These are phyloP conservation scores for Oehlia diaphana DNA, from an alignment of 192 early-diverging fungal genomes.

Conservation along the genomic window DNA sequence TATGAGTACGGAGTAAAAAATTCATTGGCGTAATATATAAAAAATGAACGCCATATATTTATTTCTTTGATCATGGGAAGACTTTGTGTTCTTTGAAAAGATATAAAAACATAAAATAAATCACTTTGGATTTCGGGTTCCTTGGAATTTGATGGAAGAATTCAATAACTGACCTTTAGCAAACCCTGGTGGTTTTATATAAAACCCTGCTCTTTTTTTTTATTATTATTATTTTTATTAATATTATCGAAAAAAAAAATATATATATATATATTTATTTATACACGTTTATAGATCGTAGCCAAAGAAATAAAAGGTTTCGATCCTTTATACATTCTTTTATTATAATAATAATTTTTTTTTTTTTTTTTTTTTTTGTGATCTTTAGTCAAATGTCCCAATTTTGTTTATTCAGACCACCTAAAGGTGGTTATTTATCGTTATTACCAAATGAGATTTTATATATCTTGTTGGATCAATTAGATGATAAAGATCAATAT, in stretches of 20 bases:
- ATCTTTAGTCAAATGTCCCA: background rate
- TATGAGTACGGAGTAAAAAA: too few species aligned
- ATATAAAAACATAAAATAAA: background rate
- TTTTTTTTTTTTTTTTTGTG: too few species aligned
- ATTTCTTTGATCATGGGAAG: too few species aligned
- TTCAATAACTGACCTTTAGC: background rate
- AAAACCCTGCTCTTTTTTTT: background rate
- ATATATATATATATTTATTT: background rate
- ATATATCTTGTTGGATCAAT: background rate
- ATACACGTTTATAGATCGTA: background rate
- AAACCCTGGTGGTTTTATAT: background rate
- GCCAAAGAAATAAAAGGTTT: too few species aligned
- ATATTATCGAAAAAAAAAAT: background rate
- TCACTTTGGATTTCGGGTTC: background rate
- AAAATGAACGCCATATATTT: too few species aligned
- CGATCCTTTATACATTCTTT: too few species aligned
- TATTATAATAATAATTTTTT: too few species aligned
- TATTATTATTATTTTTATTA: background rate
- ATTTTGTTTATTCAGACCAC: background rate
- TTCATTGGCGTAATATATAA: too few species aligned
- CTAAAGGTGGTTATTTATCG: background rate
- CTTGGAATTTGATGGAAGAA: background rate
- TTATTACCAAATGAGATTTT: slow-evolving; percentile 15
- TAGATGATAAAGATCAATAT: background rate
- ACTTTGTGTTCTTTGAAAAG: background rate